Evolutionary conservation across 192 early-diverging fungal genomes (phyloP).

Genomic region (Glomus cerebriforme): DNA sequence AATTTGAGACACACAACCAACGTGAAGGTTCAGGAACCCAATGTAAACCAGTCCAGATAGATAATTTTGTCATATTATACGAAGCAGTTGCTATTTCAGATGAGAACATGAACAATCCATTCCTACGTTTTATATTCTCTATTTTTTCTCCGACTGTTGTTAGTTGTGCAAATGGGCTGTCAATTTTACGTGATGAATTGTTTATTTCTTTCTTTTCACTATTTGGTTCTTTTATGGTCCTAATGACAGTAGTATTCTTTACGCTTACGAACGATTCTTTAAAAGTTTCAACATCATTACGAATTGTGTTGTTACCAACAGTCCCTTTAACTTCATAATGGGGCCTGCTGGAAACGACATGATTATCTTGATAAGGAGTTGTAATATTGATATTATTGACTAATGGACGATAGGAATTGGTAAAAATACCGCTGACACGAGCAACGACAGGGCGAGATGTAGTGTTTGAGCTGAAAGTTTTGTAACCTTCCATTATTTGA

Average conservation of each 20-base stretch:
- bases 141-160: background rate
- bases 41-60: background rate
- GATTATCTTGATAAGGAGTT: background rate
- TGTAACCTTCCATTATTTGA: background rate
- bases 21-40: conserved; percentile 13
- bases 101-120: background rate
- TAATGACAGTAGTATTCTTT: background rate
- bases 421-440: background rate
- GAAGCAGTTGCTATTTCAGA: background rate
- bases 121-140: background rate
- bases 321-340: background rate
- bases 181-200: too few species aligned
- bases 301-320: background rate
- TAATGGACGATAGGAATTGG: background rate
- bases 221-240: too few species aligned
- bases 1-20: conserved; percentile 14
- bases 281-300: background rate
- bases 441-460: too few species aligned
- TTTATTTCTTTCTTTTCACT: too few species aligned
- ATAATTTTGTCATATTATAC: too few species aligned
- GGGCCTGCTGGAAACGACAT: background rate
- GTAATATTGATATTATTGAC: background rate
- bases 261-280: background rate
- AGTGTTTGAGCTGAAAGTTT: background rate
- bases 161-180: too few species aligned